Evolutionary conservation across 371 early-diverging fungal species (phyloP), one percentile per base, ranked within the genome.

Genomic region (Saksenaea oblongispora): DNA sequence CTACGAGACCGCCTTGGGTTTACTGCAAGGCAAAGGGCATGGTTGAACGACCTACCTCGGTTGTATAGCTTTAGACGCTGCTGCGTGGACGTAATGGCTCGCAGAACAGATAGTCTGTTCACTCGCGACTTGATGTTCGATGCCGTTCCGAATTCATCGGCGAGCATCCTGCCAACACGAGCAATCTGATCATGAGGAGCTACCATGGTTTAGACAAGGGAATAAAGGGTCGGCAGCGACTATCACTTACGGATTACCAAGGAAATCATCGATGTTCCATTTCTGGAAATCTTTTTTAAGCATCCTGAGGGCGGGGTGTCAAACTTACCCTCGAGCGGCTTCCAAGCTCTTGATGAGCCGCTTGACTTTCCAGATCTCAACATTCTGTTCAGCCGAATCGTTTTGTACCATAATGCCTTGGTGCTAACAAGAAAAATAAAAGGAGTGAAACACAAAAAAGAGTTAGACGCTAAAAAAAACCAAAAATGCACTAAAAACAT

Each of bases 71-170:
- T 99, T 44, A 99, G 89, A 73, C 97, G 92, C 64, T 96, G 94
- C 80, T 98, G 99, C 31, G 99, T 98, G 57, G 99, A 99, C 24
- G 98, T 97, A 69, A 99, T 99, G 58, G 99, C 99, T 26, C 93
- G 85, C 60, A 99, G 83, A 14, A 99, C 99, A 37, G 99, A 99
- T 36, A 96, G 87, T 57, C 99, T 87, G 84, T 99, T 99, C 56
- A 99, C 99, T 65, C 99, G 94, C 61, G 95, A 95, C 82, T 99
- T 99, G 80, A 99, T 99, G 87, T 99, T 99, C 72, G 99, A 97
- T 17, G 99, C 99, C 27, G 99, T 99, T 62, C 99, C 99, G 75
- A 97, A 97, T 89, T 99, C 99, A 76, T 97, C 99, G 24, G 98
- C 94, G 80, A 99, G 88, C 98, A 99, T 98, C 75, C 93, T 95